Conservation (phyloP, 208 protist genomes). For the Acanthamoeba lenticulata region DNA sequence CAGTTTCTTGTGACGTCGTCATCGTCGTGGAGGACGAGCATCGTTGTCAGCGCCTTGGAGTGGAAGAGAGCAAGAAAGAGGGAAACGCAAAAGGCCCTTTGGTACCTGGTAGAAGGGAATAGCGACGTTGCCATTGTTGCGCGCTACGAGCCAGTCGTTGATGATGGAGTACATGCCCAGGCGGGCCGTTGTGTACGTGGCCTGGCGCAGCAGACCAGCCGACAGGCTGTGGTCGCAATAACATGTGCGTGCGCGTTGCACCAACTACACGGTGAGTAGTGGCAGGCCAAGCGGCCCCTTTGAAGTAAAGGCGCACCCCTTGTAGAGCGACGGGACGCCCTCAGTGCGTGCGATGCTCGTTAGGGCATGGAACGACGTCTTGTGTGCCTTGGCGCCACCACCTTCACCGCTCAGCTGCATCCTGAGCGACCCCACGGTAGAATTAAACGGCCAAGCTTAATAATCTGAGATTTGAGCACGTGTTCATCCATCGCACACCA, state of each 20-base stretch:
- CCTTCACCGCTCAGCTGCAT: constrained; percentile 63
- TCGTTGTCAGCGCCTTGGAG: no score
- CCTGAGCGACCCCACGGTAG: not conserved
- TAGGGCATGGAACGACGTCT: constrained; percentile 19
- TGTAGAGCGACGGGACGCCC: constrained; percentile 42
- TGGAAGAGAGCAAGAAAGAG: not conserved
- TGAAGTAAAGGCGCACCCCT: not conserved
- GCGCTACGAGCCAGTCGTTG: constrained; percentile 22
- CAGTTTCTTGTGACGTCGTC: not conserved
- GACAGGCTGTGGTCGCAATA: constrained; percentile 66
- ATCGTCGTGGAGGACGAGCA: not conserved
- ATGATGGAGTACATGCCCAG: constrained; percentile 74
- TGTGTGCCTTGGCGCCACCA: constrained; percentile 14
- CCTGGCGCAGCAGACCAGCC: constrained; percentile 74
- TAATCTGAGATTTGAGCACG: not conserved
- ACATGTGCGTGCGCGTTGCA: no score
- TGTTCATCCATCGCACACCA: not conserved
- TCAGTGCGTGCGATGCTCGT: constrained; percentile 9
- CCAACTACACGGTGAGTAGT: not conserved
- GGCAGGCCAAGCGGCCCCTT: no score
- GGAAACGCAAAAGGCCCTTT: no score
- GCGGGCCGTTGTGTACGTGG: constrained; percentile 75
- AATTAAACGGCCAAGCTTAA: not conserved
- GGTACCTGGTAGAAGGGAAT: constrained; percentile 60
- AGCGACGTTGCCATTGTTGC: constrained; percentile 57